These are phyloP conservation scores for Nannizzia gypsea DNA, from an alignment of 2,329 filamentous ascomycete genomes.

Conservation along the genomic window DNA sequence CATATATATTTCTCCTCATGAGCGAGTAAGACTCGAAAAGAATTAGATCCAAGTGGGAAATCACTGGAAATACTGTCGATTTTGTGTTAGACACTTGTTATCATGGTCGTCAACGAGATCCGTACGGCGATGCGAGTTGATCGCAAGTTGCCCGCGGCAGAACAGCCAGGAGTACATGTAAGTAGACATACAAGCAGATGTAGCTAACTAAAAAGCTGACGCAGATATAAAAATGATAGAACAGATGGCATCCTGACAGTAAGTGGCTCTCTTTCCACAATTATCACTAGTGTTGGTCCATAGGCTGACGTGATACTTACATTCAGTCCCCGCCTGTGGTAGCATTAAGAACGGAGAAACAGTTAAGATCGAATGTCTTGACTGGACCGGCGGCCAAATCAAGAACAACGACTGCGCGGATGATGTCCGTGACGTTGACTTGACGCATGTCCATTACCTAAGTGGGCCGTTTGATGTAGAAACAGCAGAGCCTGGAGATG, in stretches of 20 bases:
- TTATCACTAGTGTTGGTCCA: slow-evolving; percentile 39
- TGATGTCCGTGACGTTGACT: slow-evolving; percentile 71
- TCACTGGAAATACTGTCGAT: not conserved
- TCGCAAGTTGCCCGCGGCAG: slow-evolving; percentile 56
- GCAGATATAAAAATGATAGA: slow-evolving; percentile 42
- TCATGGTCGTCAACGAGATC: slow-evolving; percentile 39
- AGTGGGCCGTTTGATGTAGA: slow-evolving; percentile 83
- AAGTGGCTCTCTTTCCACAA: not conserved
- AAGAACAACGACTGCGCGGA: slow-evolving; percentile 82
- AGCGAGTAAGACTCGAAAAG: too few species aligned
- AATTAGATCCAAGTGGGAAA: too few species aligned
- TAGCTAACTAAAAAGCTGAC: not conserved
- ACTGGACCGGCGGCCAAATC: slow-evolving; percentile 72
- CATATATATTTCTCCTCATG: too few species aligned
- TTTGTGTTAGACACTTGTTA: not conserved
- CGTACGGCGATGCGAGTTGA: slow-evolving; percentile 63
- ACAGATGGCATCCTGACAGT: slow-evolving; percentile 81
- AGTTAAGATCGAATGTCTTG: slow-evolving; percentile 85
- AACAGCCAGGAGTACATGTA: slow-evolving; percentile 61
- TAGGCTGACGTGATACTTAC: not conserved
- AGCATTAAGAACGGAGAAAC: slow-evolving; percentile 72
- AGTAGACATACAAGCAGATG: slow-evolving; percentile 21
- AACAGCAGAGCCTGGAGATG: slow-evolving; percentile 70
- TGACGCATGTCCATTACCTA: slow-evolving; percentile 76
- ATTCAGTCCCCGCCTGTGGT: slow-evolving; percentile 57